Evolutionary conservation across 441 rosid species (phyloP).

Genomic region (Breynia disticha): DNA sequence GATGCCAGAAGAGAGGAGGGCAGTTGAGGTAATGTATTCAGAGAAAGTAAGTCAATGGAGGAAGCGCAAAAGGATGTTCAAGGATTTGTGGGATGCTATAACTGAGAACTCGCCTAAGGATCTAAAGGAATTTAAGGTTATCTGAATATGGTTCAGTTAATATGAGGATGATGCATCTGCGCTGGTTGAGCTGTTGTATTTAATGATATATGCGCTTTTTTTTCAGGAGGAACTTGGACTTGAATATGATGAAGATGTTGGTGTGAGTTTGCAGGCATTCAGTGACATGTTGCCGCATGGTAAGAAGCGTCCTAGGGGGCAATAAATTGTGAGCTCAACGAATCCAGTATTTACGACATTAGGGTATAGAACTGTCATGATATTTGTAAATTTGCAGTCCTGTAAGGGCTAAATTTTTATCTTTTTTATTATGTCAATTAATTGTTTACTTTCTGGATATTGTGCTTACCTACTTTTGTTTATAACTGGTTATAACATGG

Average conservation of each 20-base stretch:
- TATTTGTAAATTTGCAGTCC: constrained; percentile 21
- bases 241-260: constrained; percentile 83
- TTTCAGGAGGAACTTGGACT: constrained; percentile 85
- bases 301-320: constrained; percentile 45
- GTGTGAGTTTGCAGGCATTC: constrained; percentile 60
- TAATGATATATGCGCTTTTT: constrained; percentile 8
- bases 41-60: constrained; percentile 74
- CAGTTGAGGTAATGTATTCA: constrained; percentile 43
- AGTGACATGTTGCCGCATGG: constrained; percentile 45
- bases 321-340: constrained; percentile 17
- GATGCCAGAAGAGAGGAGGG: constrained; percentile 69
- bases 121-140: constrained; percentile 77
- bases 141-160: neutral
- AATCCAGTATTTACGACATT: constrained; percentile 5
- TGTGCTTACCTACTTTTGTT: constrained; percentile 7
- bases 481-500: neutral
- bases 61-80: constrained; percentile 87
- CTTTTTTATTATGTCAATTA: constrained; percentile 8
- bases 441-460: constrained; percentile 4
- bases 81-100: constrained; percentile 81
- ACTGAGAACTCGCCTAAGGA: constrained; percentile 81
- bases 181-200: constrained; percentile 11
- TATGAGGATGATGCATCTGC: constrained; percentile 3
- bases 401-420: constrained; percentile 10
- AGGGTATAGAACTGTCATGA: constrained; percentile 4